Percentiles rank a stretch among this genome's conserved stretches.
phyloP scores from a whole-genome alignment of 768 basidiomycete species.

The Suillus tomentosus region DNA sequence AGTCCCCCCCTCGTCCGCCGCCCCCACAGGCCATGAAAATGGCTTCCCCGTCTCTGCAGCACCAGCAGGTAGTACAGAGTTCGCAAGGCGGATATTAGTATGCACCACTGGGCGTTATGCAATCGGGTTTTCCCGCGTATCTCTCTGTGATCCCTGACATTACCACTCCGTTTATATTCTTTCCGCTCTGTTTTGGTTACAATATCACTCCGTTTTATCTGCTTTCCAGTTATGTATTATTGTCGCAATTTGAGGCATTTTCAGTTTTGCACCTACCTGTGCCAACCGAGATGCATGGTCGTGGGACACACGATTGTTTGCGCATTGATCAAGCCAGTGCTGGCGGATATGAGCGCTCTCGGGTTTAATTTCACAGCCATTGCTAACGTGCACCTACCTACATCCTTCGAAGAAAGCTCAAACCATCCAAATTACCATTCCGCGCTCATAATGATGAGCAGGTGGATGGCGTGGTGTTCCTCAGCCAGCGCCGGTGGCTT shows the following conservation, averaged over 20 bases:
- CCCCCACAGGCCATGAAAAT: conserved; percentile 54
- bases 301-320: neutral
- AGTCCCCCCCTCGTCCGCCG: conserved; percentile 52
- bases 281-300: neutral
- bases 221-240: conserved; percentile 41
- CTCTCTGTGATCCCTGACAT: conserved; percentile 12
- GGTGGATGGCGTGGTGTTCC: neutral
- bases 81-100: conserved; percentile 55
- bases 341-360: neutral
- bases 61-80: conserved; percentile 52
- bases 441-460: neutral
- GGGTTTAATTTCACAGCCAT: neutral
- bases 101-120: conserved; percentile 16
- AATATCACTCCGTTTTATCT: conserved; percentile 37
- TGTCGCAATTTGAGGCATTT: conserved; percentile 8
- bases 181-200: conserved; percentile 37
- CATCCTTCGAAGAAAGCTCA: neutral
- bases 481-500: neutral
- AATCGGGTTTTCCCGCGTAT: conserved; percentile 21
- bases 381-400: neutral
- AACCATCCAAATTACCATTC: neutral
- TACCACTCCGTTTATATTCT: conserved; percentile 35
- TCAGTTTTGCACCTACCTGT: neutral
- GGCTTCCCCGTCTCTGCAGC: conserved; percentile 57
- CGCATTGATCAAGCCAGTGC: neutral